Conservation (phyloP, 1,284 basidiomycete species). For the Chiua sp. region DNA sequence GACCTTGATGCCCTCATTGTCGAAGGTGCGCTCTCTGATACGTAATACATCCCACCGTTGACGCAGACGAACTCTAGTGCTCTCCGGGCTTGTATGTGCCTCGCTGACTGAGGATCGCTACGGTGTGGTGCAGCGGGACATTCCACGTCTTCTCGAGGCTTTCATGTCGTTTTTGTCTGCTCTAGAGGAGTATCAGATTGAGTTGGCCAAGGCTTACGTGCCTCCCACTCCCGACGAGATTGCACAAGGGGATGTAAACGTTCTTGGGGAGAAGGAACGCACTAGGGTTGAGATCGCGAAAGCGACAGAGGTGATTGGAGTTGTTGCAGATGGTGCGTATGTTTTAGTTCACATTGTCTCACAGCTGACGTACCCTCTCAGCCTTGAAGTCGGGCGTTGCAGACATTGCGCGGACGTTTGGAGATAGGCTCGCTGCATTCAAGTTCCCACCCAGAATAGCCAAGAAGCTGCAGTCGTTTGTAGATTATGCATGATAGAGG, state of each 20-base stretch:
- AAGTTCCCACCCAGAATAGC: constrained; percentile 74
- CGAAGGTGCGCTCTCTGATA: constrained; percentile 50
- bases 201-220: constrained; percentile 46
- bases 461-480: constrained; percentile 69
- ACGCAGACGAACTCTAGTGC: too few relatives aligned
- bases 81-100: constrained; percentile 71
- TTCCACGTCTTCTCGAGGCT: constrained; percentile 80
- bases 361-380: constrained; percentile 35
- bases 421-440: constrained; percentile 76
- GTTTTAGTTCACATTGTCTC: not conserved
- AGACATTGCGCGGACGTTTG: constrained; percentile 74
- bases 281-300: constrained; percentile 49
- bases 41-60: not conserved
- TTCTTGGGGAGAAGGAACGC: constrained; percentile 38
- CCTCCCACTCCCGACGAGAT: constrained; percentile 44
- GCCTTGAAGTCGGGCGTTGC: constrained; percentile 73
- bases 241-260: constrained; percentile 33
- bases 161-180: constrained; percentile 69
- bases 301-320: constrained; percentile 59
- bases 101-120: constrained; percentile 82
- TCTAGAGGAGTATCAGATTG: constrained; percentile 65
- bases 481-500: constrained; percentile 59
- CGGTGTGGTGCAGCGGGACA: constrained; percentile 83
- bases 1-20: constrained; percentile 64
- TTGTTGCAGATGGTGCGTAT: constrained; percentile 59